Evolutionary conservation across 2,329 filamentous ascomycete species (phyloP).

Genomic region (Fusarium papillatum): DNA sequence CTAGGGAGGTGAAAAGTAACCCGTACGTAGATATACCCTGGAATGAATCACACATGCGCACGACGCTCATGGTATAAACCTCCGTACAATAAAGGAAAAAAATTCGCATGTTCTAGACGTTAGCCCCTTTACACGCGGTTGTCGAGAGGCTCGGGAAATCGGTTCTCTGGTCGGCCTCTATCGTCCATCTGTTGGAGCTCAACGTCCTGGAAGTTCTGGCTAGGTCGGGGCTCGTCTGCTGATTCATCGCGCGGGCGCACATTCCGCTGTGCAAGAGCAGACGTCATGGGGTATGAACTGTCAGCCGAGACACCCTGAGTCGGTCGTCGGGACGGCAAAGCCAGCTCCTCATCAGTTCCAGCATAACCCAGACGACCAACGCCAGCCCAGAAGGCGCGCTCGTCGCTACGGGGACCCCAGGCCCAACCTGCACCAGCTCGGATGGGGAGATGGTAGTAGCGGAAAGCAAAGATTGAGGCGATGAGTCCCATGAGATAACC

Average conservation of each 20-base stretch:
- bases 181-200: constrained; percentile 45
- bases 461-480: constrained; percentile 81
- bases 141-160: constrained; percentile 19
- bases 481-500: constrained; percentile 84
- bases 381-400: constrained; percentile 84
- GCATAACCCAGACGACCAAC: constrained; percentile 73
- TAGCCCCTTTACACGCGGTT: constrained; percentile 14
- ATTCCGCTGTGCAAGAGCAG: constrained; percentile 39
- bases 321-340: constrained; percentile 23
- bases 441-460: constrained; percentile 89
- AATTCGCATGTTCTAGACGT: background rate
- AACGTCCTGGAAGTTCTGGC: constrained; percentile 48
- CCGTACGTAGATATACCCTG: constrained; percentile 11
- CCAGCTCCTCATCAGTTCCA: constrained; percentile 52
- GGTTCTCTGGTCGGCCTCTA: constrained; percentile 25
- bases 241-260: constrained; percentile 24
- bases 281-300: constrained; percentile 43
- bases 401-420: constrained; percentile 82
- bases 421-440: constrained; percentile 84
- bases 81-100: background rate
- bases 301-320: constrained; percentile 44
- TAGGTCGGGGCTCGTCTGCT: constrained; percentile 13
- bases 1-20: constrained; percentile 4
- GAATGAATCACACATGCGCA: constrained; percentile 20
- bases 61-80: background rate